Evolutionary conservation across 495 filamentous ascomycete genomes (phyloP).

Genomic region (Aspergillus affinis): DNA sequence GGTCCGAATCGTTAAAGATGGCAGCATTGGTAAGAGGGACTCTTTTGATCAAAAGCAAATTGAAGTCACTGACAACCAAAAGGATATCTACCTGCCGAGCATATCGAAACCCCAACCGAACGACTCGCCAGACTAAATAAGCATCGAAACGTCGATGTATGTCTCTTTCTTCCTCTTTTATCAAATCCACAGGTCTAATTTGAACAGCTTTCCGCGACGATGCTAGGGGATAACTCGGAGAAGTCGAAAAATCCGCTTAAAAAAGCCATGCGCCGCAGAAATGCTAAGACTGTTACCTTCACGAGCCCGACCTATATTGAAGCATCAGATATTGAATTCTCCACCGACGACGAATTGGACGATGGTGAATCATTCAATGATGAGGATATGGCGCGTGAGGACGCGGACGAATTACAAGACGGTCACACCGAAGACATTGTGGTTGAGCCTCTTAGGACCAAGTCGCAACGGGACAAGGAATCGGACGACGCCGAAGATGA

Average conservation of each 20-base stretch:
- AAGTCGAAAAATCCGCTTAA: constrained; percentile 88
- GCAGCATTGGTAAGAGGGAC: constrained; percentile 76
- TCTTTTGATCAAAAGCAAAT: background rate
- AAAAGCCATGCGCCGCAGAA: constrained; percentile 84
- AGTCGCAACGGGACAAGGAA: constrained; percentile 37
- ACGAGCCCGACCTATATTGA: constrained; percentile 84
- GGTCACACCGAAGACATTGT: constrained; percentile 42
- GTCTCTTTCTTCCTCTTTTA: constrained; percentile 27
- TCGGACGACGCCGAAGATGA: constrained; percentile 32
- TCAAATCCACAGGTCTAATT: constrained; percentile 17
- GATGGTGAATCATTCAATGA: constrained; percentile 58
- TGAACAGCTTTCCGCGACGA: constrained; percentile 80
- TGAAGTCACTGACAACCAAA: constrained; percentile 19
- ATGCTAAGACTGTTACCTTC: constrained; percentile 88
- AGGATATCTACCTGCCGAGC: constrained; percentile 97
- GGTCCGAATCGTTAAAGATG: constrained; percentile 93
- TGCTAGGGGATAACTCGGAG: constrained; percentile 88
- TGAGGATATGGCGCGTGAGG: constrained; percentile 46
- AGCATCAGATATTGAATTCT: constrained; percentile 87
- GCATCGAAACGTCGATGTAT: constrained; percentile 94
- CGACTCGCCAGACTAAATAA: constrained; percentile 93
- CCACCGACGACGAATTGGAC: constrained; percentile 74
- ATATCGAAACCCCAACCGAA: constrained; percentile 98
- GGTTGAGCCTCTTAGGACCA: constrained; percentile 47
- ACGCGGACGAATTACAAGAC: constrained; percentile 39